phyloP scores from a whole-genome alignment of 2,329 filamentous ascomycete genomes.

The Ophiocordyceps unilateralis region DNA sequence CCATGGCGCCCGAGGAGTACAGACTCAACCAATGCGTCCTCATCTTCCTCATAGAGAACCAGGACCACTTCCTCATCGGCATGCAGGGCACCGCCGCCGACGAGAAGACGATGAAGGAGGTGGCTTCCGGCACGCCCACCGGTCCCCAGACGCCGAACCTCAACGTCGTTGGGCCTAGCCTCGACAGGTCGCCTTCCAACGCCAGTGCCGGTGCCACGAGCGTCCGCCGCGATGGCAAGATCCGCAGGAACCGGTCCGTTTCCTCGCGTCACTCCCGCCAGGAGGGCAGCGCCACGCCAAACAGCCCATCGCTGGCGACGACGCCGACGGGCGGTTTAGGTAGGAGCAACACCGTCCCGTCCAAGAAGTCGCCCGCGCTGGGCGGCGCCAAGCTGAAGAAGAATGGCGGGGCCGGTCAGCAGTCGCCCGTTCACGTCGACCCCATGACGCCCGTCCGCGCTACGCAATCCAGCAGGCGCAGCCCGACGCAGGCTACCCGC shows the following conservation, averaged over 20 bases:
- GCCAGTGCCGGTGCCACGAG: slow-evolving; percentile 81
- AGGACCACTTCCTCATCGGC: slow-evolving; percentile 93
- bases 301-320: slow-evolving; percentile 36
- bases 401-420: slow-evolving; percentile 12
- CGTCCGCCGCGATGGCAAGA: slow-evolving; percentile 59
- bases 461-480: slow-evolving; percentile 8
- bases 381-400: slow-evolving; percentile 47
- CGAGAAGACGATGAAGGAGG: slow-evolving; percentile 49
- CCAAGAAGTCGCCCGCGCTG: slow-evolving; percentile 67
- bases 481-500: slow-evolving; percentile 13
- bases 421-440: slow-evolving; percentile 18
- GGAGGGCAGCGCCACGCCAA: slow-evolving; percentile 55
- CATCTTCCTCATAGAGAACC: slow-evolving; percentile 95
- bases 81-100: slow-evolving; percentile 99
- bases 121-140: slow-evolving; percentile 50
- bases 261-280: slow-evolving; percentile 74
- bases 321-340: slow-evolving; percentile 38
- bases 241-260: slow-evolving; percentile 79
- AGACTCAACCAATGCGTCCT: slow-evolving; percentile 90
- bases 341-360: slow-evolving; percentile 81
- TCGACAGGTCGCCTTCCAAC: slow-evolving; percentile 56
- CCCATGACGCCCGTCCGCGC: slow-evolving; percentile 18
- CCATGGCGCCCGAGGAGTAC: slow-evolving; percentile 92
- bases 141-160: slow-evolving; percentile 26
- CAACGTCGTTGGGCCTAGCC: slow-evolving; percentile 25